Base-by-base conservation (phyloP, 352 stramenopile genomes). In the Phytophthora lateralis region DNA sequence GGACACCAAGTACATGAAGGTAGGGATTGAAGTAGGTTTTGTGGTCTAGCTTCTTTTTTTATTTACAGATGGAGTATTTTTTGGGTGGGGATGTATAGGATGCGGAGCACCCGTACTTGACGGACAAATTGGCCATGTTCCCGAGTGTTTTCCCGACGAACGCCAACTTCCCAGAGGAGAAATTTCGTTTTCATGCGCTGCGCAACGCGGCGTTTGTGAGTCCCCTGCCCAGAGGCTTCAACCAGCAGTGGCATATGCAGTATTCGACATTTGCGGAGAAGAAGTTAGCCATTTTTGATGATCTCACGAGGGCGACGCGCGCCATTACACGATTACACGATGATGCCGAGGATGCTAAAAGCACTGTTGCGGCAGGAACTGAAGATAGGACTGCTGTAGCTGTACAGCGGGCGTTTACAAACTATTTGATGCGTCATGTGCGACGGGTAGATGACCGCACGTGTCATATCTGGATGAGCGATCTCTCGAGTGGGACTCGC, bases 211-310 rank as follows among this genome's bases (percentile, higher is more conserved):
- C 87, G n/a, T 95, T 82, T 62, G 85, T 95, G 50, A 92, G 83
- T 60, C 79, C 77, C 6, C 53, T 91, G 26, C 84, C 87, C 6
- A 72, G 82, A n/a, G 87, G 84, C 0, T 92, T 95, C 47, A 85
- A 82, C 11, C 74, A 79, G 51, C 83, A 91, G 51, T 93, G 82
- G 87, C 87, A 95, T 65, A 55, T 88, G 37, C 87, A 95, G 54
- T 95, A 95, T 53, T 92, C 85, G 24, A 81, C 79, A 26, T 96
- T 96, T 68, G 89, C 77, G 12, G 82, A 94, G 66, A 93, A 89
- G 49, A 82, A 81, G 14, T 71, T 88, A 27, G 71, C 78, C 0
- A 70, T 90, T 51, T 94, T 94, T 72, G 83, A 96, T 37, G 73
- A 89, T 42, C 42, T 91, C 1, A 69, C 73, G 10, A 65, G 80